phyloP scores from a whole-genome alignment of 805 yeast species.

The Yueomyces sinensis region DNA sequence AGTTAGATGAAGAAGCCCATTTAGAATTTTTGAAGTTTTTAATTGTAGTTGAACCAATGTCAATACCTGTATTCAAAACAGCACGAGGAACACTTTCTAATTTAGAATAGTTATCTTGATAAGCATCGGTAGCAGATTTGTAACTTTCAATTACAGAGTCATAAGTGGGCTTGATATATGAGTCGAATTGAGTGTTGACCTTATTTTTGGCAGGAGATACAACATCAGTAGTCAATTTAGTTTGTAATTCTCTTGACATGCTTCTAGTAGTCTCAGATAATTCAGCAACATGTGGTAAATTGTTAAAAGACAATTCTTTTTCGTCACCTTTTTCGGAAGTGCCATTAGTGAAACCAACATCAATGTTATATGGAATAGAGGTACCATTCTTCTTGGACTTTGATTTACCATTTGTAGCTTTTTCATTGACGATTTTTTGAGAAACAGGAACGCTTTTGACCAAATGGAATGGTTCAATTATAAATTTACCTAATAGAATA shows the following conservation, averaged over 20 bases:
- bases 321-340: constrained; percentile 1
- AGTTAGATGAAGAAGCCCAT: no score
- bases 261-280: constrained; percentile 17
- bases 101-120: constrained; percentile 17
- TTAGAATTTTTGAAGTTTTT: constrained; percentile 12
- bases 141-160: constrained; percentile 13
- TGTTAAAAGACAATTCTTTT: constrained; percentile 1
- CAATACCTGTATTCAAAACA: constrained; percentile 20
- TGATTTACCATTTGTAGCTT: neutral
- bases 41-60: constrained; percentile 17
- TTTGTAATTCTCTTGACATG: constrained; percentile 14
- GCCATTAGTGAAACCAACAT: constrained; percentile 3
- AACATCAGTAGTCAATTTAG: constrained; percentile 14
- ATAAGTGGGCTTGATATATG: constrained; percentile 9
- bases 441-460: neutral
- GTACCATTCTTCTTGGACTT: neutral
- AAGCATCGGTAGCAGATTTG: constrained; percentile 17
- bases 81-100: constrained; percentile 23
- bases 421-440: neutral
- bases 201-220: constrained; percentile 11
- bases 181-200: constrained; percentile 4
- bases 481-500: constrained; percentile 14
- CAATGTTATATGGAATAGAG: neutral
- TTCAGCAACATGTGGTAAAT: constrained; percentile 18
- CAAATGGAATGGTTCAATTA: constrained; percentile 15